Base-by-base conservation (phyloP, 2,329 filamentous ascomycete genomes). In the Aspergillus caelatus region DNA sequence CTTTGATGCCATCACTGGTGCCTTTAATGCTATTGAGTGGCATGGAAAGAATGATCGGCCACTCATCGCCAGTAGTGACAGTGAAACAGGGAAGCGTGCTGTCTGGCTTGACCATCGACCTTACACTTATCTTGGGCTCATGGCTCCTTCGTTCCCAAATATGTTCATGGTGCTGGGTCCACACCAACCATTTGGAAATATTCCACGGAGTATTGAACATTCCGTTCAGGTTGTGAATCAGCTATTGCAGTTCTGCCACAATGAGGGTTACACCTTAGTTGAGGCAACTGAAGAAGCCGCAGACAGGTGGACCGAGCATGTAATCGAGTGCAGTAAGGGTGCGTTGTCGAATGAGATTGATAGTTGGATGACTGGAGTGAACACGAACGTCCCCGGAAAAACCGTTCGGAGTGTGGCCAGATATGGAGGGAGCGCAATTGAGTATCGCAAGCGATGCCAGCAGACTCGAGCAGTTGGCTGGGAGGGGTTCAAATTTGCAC, bases 311-410 rank as follows among this genome's bases (percentile, higher is more conserved):
- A 83, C 80, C 0, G 71, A 82, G 45, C 83, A 85, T 73, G 84
- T 86, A 2, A 71, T 79, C 28, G 75, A 82, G 4, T 83, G 81
- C 58, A 78, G 79, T 0, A 71, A 80, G 41, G 83, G 83, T 0
- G 62, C 81, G 11, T 66, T 86, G 30, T 75, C 78, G 0, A 82
- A 81, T 62, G 78, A 84, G 64, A 80, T 84, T 0, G 83, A 86
- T 64, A 81, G 78, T 1, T 86, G 84, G 84, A 85, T 85, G 83
- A 86, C 83, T 2, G 84, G 84, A 0, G 81, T 86, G 1, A 86
- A 86, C 65, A 83, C 77, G 65, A 85, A 85, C 62, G 52, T 54
- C 12, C 30, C 30, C 1, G 52, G 52, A 5, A 54, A 54, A 32
- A 36, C 19, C 23, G 52, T 54, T 2, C 21, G 32, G 32, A 54